Evolutionary conservation across 129 eudicot genomes (phyloP).

Genomic region (Helichrysum umbraculigerum): DNA sequence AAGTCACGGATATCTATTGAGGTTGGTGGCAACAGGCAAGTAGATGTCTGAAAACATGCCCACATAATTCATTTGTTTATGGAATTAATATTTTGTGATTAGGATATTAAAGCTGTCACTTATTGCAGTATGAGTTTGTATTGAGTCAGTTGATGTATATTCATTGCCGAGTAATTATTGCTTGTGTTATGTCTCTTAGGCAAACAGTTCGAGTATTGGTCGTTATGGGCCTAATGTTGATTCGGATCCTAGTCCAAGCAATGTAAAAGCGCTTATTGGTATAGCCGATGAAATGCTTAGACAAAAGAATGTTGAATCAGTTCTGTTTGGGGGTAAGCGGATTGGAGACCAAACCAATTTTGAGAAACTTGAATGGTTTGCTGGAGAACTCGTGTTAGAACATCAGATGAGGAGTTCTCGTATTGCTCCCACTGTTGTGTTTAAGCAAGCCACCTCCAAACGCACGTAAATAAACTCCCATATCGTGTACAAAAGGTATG

Average conservation of each 20-base stretch:
- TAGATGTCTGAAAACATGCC: conserved; percentile 9
- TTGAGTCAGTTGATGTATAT: too few relatives aligned
- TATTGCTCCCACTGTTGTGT: conserved; percentile 85
- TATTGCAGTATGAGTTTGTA: too few relatives aligned
- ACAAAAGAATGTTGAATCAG: conserved; percentile 80
- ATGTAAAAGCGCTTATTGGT: conserved; percentile 48
- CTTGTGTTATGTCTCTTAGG: conserved; percentile 32
- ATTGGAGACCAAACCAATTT: conserved; percentile 66
- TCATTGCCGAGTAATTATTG: not conserved
- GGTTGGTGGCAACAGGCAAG: conserved; percentile 26
- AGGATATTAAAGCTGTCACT: too few relatives aligned
- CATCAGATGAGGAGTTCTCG: conserved; percentile 84
- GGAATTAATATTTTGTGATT: not conserved
- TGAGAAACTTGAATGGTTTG: conserved; percentile 89
- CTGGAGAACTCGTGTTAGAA: conserved; percentile 78
- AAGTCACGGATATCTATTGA: conserved; percentile 12
- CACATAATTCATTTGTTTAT: not conserved
- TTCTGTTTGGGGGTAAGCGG: conserved; percentile 70
- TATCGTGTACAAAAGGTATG: conserved; percentile 20
- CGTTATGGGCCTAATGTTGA: conserved; percentile 52
- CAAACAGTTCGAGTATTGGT: conserved; percentile 54
- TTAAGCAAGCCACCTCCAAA: conserved; percentile 63
- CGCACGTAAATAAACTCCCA: not conserved
- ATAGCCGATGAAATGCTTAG: conserved; percentile 76
- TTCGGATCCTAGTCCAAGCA: conserved; percentile 58